Base-by-base conservation (phyloP, 2,329 filamentous ascomycete species). In the Diaporthe sp. region DNA sequence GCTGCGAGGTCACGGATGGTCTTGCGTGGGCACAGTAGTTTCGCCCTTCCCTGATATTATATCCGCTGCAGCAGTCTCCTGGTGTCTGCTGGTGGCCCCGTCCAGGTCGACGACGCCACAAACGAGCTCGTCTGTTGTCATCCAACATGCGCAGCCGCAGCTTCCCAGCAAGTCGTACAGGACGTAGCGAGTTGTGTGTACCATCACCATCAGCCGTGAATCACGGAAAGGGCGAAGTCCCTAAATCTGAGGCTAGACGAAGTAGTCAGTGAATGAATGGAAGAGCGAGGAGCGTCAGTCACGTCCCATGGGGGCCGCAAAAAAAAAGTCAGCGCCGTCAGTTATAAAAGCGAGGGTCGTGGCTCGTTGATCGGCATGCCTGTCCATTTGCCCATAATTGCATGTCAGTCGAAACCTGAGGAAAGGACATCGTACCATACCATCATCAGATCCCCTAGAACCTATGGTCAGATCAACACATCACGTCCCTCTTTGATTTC, bases 161-260 rank as follows among this genome's bases (percentile, higher is more conserved):
- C 47, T 28, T 34, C 68, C 37, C 71, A 63, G 58, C 28, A 63
- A 67, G 73, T 75, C 39, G 70, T 39, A 75, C 73, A 75, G 47
- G 31, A 71, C 51, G 73, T 61, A 75, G 70, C 68, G 70, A 75
- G 49, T 63, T 44, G 58, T 72, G 58, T 75, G 70, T 72, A 58
- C 60, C 39, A 57, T 39, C 49, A 34, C 53, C 39, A 49, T 31
- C 58, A 72, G 58, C 37, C n/a, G 51, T 60, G n/a, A 65, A 47
- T 53, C 61, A 55, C 58, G 71, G 60, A 73, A 65, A 65, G 37
- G 17, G 42, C 60, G 72, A 68, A 15, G 57, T 31, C 12, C 47
- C 28, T 42, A 58, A 51, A 68, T 58, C 57, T 22, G 70, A 68
- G 72, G 70, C 71, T 73, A 75, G 60, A 55, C 70, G 74, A 71